Conservation (phyloP, 2,329 filamentous ascomycete genomes). For the Calonectria montana region DNA sequence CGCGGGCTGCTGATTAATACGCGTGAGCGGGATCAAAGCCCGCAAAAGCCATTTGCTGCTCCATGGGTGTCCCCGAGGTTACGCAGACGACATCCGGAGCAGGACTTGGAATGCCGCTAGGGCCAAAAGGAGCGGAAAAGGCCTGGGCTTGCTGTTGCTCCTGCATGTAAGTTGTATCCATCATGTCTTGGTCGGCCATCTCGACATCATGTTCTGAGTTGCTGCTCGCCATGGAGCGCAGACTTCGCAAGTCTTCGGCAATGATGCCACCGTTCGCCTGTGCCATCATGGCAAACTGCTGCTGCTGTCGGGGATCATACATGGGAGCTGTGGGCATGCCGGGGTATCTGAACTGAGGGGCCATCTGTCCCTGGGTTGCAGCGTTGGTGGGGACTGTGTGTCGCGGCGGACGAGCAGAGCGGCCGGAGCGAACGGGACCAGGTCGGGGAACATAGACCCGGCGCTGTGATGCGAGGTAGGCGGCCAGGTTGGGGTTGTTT, state of each 20-base stretch:
- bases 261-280: slow-evolving; percentile 48
- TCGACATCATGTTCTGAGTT: slow-evolving; percentile 49
- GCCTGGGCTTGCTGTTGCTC: slow-evolving; percentile 25
- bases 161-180: slow-evolving; percentile 42
- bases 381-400: slow-evolving; percentile 34
- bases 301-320: slow-evolving; percentile 44
- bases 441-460: slow-evolving; percentile 45
- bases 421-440: slow-evolving; percentile 43
- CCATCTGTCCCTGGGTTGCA: slow-evolving; percentile 29
- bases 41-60: slow-evolving; percentile 24
- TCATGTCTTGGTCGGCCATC: slow-evolving; percentile 49
- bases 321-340: slow-evolving; percentile 37
- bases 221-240: slow-evolving; percentile 47
- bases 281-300: slow-evolving; percentile 45
- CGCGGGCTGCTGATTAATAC: slow-evolving; percentile 9
- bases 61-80: slow-evolving; percentile 27
- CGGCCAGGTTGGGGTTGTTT: slow-evolving; percentile 48
- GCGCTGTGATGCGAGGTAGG: slow-evolving; percentile 51
- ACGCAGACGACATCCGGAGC: slow-evolving; percentile 37
- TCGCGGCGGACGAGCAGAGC: slow-evolving; percentile 45
- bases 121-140: slow-evolving; percentile 37
- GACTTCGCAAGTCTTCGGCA: slow-evolving; percentile 50
- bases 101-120: slow-evolving; percentile 36
- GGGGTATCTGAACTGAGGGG: slow-evolving; percentile 39
- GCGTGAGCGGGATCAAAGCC: slow-evolving; percentile 26